Percentiles rank a stretch among this genome's conserved stretches.
Evolutionary conservation across 306 rosid species (phyloP).

Genomic region (Calophaca sinica): DNA sequence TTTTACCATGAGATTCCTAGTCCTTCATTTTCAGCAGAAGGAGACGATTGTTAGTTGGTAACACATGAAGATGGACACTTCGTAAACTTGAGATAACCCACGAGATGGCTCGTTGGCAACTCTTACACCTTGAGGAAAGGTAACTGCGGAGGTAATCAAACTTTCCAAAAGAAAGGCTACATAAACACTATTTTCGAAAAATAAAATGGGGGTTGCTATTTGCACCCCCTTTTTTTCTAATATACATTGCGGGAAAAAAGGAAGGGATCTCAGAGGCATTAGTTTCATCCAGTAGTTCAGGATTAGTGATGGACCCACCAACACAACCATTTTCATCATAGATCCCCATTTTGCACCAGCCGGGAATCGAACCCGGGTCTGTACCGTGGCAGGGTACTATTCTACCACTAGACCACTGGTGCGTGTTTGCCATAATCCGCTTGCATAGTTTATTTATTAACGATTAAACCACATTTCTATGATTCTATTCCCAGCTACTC

Average conservation of each 20-base stretch:
- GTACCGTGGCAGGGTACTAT: conserved; percentile 85
- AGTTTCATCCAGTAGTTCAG: too few relatives aligned
- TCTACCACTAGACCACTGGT: conserved; percentile 99
- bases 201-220: too few relatives aligned
- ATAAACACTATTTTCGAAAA: too few relatives aligned
- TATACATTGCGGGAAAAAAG: too few relatives aligned
- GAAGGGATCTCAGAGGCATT: too few relatives aligned
- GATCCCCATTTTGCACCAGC: conserved; percentile 58
- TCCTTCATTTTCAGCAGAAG: neutral
- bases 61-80: neutral
- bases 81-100: neutral
- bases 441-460: too few relatives aligned
- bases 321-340: too few relatives aligned
- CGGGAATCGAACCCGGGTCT: conserved; percentile 89
- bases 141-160: neutral
- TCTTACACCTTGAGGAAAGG: neutral
- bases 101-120: neutral
- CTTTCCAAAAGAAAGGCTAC: neutral
- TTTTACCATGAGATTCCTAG: neutral
- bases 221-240: too few relatives aligned
- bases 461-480: too few relatives aligned
- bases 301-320: too few relatives aligned
- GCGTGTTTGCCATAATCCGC: conserved; percentile 19
- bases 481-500: too few relatives aligned
- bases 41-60: conserved; percentile 4